Evolutionary conservation across 2,329 filamentous ascomycete species (phyloP).

Genomic region (Colletotrichum shisoi): DNA sequence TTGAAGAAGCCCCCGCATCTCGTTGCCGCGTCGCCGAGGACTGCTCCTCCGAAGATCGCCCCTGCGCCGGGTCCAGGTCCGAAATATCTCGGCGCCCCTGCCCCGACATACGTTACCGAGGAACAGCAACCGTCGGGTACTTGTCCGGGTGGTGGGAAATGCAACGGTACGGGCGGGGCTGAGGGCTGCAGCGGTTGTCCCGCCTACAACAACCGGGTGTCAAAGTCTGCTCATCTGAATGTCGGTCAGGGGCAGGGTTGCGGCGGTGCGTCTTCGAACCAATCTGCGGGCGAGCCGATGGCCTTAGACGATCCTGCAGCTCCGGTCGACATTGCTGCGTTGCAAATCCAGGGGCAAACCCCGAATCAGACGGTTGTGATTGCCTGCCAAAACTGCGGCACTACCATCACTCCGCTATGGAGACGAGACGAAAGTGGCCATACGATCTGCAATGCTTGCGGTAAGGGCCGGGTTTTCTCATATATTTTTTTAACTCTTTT

Average conservation of each 20-base stretch:
- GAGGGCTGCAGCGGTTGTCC: conserved; percentile 95
- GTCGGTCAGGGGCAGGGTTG: conserved; percentile 59
- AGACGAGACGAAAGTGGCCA: conserved; percentile 91
- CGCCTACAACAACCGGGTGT: conserved; percentile 94
- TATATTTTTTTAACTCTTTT: background rate
- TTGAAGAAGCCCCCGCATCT: conserved; percentile 77
- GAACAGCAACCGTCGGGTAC: conserved; percentile 82
- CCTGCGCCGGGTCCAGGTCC: conserved; percentile 48
- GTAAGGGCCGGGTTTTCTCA: conserved; percentile 61
- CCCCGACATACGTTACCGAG: conserved; percentile 77
- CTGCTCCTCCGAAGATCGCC: conserved; percentile 50
- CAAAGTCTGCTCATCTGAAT: conserved; percentile 80
- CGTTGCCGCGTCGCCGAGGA: conserved; percentile 55
- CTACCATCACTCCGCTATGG: conserved; percentile 96
- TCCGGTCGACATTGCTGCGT: conserved; percentile 60
- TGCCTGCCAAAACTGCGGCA: conserved; percentile 95
- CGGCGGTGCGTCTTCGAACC: conserved; percentile 39
- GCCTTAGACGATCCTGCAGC: conserved; percentile 50
- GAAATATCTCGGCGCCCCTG: conserved; percentile 55
- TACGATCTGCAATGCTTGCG: conserved; percentile 98
- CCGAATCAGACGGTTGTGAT: conserved; percentile 73
- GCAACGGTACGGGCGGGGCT: conserved; percentile 94
- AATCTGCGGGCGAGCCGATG: conserved; percentile 41
- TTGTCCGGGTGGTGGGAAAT: conserved; percentile 91
- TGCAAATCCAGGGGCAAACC: conserved; percentile 51